These are phyloP conservation scores for Orobanche coerulescens DNA, from an alignment of 257 asterid species.

Conservation along the genomic window DNA sequence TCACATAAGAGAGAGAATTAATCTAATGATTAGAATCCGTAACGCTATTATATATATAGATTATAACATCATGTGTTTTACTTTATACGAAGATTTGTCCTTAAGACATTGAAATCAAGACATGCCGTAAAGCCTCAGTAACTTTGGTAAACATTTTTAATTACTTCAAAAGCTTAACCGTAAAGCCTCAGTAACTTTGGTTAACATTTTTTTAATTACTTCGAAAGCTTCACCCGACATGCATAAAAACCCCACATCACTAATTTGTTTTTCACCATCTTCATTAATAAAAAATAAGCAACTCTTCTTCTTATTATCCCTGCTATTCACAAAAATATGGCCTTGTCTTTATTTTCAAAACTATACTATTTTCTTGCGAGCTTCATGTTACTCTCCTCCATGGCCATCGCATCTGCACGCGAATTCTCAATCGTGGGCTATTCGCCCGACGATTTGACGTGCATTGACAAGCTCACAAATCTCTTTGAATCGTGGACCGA, in stretches of 20 bases:
- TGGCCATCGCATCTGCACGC: constrained; percentile 23
- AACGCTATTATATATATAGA: no score
- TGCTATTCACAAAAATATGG: constrained; percentile 31
- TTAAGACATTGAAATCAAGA: constrained; percentile 11
- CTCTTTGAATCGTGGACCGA: constrained; percentile 57
- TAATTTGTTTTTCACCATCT: constrained; percentile 25
- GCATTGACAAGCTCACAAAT: constrained; percentile 50
- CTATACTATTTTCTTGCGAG: constrained; percentile 31
- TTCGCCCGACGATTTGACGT: constrained; percentile 41
- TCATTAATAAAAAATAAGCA: constrained; percentile 1
- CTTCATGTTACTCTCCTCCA: constrained; percentile 21
- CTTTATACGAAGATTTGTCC: constrained; percentile 6
- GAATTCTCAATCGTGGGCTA: constrained; percentile 59
- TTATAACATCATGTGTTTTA: no score
- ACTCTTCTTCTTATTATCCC: no score
- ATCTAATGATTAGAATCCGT: no score
- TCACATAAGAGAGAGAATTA: no score
- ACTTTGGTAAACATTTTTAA: constrained; percentile 11
- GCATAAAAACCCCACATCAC: constrained; percentile 24
- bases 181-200: constrained; percentile 38
- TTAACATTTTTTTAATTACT: constrained; percentile 18
- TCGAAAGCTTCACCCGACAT: constrained; percentile 24
- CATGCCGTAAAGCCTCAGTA: constrained; percentile 37
- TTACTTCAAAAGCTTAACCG: constrained; percentile 36
- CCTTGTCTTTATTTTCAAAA: constrained; percentile 26